Base-by-base conservation (phyloP, 495 filamentous ascomycete genomes). In the Pseudotulostoma volvatum region DNA sequence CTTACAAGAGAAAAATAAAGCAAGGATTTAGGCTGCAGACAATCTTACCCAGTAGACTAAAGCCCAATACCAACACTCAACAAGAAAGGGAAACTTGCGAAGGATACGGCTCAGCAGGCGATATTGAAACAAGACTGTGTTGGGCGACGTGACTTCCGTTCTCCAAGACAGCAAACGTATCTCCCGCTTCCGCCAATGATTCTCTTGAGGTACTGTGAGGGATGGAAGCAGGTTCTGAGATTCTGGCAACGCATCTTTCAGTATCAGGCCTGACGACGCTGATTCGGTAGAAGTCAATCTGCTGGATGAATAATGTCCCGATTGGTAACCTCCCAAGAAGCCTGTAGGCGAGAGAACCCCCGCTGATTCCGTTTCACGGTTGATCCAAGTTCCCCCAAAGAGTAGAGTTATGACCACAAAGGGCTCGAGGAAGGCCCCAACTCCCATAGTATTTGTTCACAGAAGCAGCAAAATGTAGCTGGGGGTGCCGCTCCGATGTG, bases 51-150 rank as follows among this genome's bases (percentile, higher is more conserved):
- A 76, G 47, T 76, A 77, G 32, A 76, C 69, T 51, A 77, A 52
- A 3, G 73, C 74, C 82, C 82, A 87, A 46, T 88, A 87, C 66
- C 78, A 85, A 47, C 77, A 77, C 54, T 88, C 82, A 16, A 78
- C 71, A 18, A 87, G 52, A 46, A 88, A 88, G 8, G 82, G 82
- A 37, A 81, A 71, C 43, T 72, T 76, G 25, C 67, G 60, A 4
- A 88, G 61, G 16, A 84, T 41, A 1, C 74, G 58, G 54, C 70
- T 74, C 20, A 75, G 51, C 9, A 73, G 49, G 25, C 67, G 60
- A 18, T 65, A 57, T 41, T 66, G 61, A 38, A 75, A 77, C 4
- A 65, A 53, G 11, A 47, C 49, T 1, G 70, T 75, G 42, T 74
- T 70, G 9, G 73, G 73, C n/a, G 68, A 65, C 7, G 54, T 54